Conservation (phyloP, 1,284 basidiomycete genomes). For the Austropuccinia psidii region DNA sequence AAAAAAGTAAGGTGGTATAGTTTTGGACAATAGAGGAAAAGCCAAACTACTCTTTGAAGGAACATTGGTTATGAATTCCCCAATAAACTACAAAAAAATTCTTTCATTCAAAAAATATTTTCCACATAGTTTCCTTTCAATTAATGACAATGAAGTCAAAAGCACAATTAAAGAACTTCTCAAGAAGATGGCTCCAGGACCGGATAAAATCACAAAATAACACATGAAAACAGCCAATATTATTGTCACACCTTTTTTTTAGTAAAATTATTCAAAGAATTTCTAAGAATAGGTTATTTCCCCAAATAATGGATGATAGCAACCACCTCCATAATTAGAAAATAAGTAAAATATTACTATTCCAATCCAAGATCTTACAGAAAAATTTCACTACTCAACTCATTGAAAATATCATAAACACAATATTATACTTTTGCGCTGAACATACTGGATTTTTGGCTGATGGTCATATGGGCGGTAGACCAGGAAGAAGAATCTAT, state of each 20-base stretch:
- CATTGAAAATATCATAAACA: conserved; percentile 12
- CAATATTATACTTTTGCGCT: background rate
- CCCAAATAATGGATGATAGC: background rate
- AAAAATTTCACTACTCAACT: background rate
- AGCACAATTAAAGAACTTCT: background rate
- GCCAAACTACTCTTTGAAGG: background rate
- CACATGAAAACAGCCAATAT: background rate
- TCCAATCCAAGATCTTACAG: background rate
- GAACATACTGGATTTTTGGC: background rate
- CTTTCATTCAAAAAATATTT: too few relatives aligned
- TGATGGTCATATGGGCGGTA: background rate
- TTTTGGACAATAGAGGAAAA: too few relatives aligned
- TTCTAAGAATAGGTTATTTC: background rate
- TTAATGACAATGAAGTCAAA: background rate
- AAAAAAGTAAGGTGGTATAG: too few relatives aligned
- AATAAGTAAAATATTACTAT: background rate
- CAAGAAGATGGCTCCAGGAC: background rate
- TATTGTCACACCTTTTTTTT: background rate
- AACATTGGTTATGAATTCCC: background rate
- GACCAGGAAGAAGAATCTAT: background rate
- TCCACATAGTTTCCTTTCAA: too few relatives aligned
- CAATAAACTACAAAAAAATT: background rate
- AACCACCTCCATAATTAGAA: conserved; percentile 1
- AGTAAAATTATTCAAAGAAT: background rate
- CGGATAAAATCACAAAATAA: background rate